Evolutionary conservation across 2,329 filamentous ascomycete genomes (phyloP).

Genomic region (Hypomyces perniciosus): DNA sequence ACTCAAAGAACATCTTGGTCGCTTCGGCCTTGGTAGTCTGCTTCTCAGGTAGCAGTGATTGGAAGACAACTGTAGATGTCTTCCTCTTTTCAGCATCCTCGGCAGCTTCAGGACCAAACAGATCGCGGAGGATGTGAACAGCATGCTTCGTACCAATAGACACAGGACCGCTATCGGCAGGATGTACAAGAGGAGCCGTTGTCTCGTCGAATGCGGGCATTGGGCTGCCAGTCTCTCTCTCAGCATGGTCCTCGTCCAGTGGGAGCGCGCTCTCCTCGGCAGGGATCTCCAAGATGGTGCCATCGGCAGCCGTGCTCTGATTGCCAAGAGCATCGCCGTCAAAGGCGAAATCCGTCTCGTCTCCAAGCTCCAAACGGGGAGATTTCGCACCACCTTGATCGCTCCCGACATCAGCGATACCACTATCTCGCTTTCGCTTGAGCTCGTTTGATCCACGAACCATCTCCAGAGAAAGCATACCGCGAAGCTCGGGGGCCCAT

Average conservation of each 20-base stretch:
- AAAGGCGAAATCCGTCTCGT: conserved; percentile 52
- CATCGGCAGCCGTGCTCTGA: conserved; percentile 50
- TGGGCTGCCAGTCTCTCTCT: conserved; percentile 38
- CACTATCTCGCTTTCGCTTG: conserved; percentile 91
- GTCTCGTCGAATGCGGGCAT: conserved; percentile 72
- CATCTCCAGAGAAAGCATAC: conserved; percentile 82
- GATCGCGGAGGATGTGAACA: conserved; percentile 85
- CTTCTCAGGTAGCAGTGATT: conserved; percentile 79
- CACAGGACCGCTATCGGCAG: conserved; percentile 77
- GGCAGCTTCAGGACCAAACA: conserved; percentile 70
- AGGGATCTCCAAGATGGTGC: conserved; percentile 59
- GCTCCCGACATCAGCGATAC: conserved; percentile 70
- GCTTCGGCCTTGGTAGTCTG: conserved; percentile 81
- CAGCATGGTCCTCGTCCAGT: conserved; percentile 41
- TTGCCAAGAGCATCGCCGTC: conserved; percentile 48
- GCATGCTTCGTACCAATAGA: conserved; percentile 91
- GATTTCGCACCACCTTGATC: conserved; percentile 61
- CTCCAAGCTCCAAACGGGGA: conserved; percentile 62
- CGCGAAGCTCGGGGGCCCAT: conserved; percentile 89
- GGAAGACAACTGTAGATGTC: conserved; percentile 76
- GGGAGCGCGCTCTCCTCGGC: conserved; percentile 48
- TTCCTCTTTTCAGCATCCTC: conserved; percentile 65
- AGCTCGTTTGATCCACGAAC: conserved; percentile 71
- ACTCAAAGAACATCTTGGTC: conserved; percentile 99
- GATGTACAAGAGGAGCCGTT: conserved; percentile 67